Evolutionary conservation across 2,329 filamentous ascomycete genomes (phyloP), one percentile per base, ranked within the genome.

Genomic region (Alternaria postmessia): DNA sequence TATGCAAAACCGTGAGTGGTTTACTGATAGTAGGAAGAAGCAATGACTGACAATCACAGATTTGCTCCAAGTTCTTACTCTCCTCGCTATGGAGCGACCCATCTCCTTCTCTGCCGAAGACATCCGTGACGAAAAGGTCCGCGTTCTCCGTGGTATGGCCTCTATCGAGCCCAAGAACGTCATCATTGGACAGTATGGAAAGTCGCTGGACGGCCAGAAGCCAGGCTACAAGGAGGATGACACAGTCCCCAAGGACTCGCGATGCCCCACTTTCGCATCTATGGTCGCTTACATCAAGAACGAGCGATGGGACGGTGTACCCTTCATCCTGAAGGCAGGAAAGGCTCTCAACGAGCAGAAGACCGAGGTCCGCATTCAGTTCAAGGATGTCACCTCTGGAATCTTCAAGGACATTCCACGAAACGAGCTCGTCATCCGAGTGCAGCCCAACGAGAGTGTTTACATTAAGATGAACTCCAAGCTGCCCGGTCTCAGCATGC

Each of bases 381-480:
- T 97, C 89, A 97, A 97, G 86, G 95, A 99, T 78, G 95, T 99
- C 67, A 98, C 95, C 22, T 97, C 94, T 49, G 95, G 96, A 70
- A 99, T 99, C 81, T 99, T 99, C 86, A 98, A 98, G 87, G 94
- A 99, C 79, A 99, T 99, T 77, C 96, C 95, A 61, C 91, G 96
- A 71, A 99, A 99, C 85, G 95, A 99, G 84, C 91, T 99, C 68
- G 95, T 99, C 75, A 97, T 99, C 85, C 94, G 95, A 70, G 96
- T 99, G 68, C 95, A 99, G 85, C 95, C 95, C 73, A 99, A 99
- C 84, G 95, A 99, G 87, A 96, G 92, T 78, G 94, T 99, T 70
- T 99, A 99, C 84, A 96, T 98, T 82, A 99, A 99, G 89, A 99
- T 99, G 95, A 99, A 99, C 90, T 98, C 94, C 30, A 99, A 99